Conservation (phyloP, 352 stramenopile genomes). For the Thalassiosira gravida region DNA sequence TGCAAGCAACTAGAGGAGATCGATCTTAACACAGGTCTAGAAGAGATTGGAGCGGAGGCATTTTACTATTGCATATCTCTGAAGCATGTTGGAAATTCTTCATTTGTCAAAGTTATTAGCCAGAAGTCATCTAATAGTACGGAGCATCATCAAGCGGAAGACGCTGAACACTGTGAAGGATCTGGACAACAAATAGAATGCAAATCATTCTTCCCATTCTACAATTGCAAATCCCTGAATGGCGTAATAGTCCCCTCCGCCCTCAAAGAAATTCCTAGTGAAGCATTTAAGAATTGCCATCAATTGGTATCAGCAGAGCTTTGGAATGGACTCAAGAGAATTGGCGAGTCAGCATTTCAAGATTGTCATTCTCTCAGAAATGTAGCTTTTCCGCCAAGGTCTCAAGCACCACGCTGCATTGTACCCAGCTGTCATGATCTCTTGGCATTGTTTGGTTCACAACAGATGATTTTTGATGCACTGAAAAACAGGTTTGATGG, state of each 20-base stretch:
- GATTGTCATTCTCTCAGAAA: background rate
- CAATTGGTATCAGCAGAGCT: background rate
- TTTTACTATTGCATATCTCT: background rate
- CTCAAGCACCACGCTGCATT: no score
- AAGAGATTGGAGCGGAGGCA: background rate
- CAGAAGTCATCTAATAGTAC: background rate
- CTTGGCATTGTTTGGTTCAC: background rate
- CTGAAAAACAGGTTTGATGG: background rate
- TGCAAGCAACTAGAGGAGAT: slow-evolving; percentile 1
- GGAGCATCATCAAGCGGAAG: background rate
- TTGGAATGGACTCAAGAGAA: background rate
- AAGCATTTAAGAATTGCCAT: background rate
- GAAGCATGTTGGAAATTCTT: background rate
- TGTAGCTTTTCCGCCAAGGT: no score
- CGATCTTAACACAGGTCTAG: background rate
- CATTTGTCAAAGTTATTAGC: background rate
- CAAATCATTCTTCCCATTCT: background rate
- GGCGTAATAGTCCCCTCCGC: background rate
- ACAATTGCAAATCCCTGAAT: background rate
- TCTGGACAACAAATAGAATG: background rate
- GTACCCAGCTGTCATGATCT: background rate
- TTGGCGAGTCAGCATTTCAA: background rate
- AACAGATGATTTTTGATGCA: background rate
- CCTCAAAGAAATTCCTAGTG: background rate
- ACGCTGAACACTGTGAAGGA: background rate